A percentile compares a stretch with the other conserved stretches of the same genome.
Conservation (phyloP, 129 eudicot genomes). For the Smallanthus sonchifolius region DNA sequence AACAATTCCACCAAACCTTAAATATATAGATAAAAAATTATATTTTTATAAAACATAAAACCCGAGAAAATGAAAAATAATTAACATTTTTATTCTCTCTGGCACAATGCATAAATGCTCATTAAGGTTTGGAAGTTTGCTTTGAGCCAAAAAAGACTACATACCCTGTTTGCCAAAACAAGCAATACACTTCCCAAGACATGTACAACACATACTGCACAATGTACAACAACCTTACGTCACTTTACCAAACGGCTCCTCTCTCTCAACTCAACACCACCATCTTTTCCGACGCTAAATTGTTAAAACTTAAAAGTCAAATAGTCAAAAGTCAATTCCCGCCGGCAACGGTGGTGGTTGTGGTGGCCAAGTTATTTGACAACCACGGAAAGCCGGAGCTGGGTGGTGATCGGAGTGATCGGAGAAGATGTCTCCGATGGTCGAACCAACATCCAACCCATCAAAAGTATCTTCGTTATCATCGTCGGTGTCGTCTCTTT, state of each 20-base stretch:
- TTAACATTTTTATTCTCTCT: neutral
- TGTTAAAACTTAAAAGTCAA: neutral
- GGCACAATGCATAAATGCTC: neutral
- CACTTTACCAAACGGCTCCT: slow-evolving; percentile 24
- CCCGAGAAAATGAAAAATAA: neutral
- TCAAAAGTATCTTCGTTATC: slow-evolving; percentile 60
- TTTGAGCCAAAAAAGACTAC: slow-evolving; percentile 8
- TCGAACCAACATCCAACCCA: slow-evolving; percentile 52
- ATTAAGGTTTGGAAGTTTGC: neutral
- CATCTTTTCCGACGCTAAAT: too few species aligned
- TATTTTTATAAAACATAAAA: neutral
- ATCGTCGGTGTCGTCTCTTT: slow-evolving; percentile 27
- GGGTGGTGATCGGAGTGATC: slow-evolving; percentile 39
- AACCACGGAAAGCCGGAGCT: slow-evolving; percentile 39
- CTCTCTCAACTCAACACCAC: neutral
- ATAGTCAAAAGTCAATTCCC: slow-evolving; percentile 37
- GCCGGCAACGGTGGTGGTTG: slow-evolving; percentile 60
- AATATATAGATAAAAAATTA: too few species aligned
- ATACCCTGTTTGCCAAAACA: slow-evolving; percentile 2
- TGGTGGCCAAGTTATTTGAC: slow-evolving; percentile 23
- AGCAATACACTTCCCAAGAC: slow-evolving; percentile 7
- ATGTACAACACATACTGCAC: neutral
- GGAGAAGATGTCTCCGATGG: slow-evolving; percentile 30
- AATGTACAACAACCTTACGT: slow-evolving; percentile 4
- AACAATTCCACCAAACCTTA: too few species aligned